A percentile compares a stretch with the other conserved stretches of the same genome.
phyloP scores from a whole-genome alignment of 2,329 filamentous ascomycete genomes.

The Pseudofabraea citricarpa region DNA sequence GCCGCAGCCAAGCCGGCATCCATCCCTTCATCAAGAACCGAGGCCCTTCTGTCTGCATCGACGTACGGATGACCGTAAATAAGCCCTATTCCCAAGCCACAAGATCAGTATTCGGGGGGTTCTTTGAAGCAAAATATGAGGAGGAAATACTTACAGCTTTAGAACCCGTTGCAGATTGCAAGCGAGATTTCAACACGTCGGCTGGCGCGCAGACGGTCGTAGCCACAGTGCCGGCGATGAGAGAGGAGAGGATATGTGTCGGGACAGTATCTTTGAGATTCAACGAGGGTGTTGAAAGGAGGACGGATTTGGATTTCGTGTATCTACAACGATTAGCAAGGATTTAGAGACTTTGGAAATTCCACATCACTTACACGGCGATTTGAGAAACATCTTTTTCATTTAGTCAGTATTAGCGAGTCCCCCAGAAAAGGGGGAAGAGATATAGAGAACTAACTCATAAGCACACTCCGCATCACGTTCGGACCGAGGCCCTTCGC shows the following conservation, averaged over 20 bases:
- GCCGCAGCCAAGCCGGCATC: conserved; percentile 39
- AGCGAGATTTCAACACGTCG: conserved; percentile 39
- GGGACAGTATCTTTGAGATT: conserved; percentile 32
- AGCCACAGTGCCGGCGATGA: conserved; percentile 39
- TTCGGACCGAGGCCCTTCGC: conserved; percentile 35
- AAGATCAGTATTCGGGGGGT: too few relatives aligned
- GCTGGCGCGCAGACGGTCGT: conserved; percentile 41
- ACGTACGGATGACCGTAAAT: conserved; percentile 28
- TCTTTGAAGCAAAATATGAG: too few relatives aligned
- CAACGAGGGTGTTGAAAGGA: conserved; percentile 15
- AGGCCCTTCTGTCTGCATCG: conserved; percentile 34
- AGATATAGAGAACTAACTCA: conserved; percentile 39
- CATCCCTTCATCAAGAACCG: conserved; percentile 41
- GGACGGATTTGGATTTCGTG: background rate
- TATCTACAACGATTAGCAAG: too few relatives aligned
- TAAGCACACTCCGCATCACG: conserved; percentile 36
- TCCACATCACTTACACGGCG: conserved; percentile 34
- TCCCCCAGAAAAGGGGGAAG: too few relatives aligned
- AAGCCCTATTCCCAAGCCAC: too few relatives aligned
- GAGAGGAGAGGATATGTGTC: conserved; percentile 35
- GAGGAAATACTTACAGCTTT: too few relatives aligned
- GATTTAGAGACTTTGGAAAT: too few relatives aligned
- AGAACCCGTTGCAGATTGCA: conserved; percentile 33
- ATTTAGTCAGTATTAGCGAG: too few relatives aligned
- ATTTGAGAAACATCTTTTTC: conserved; percentile 37